Base-by-base conservation (phyloP, 345 rosid genomes). In the Melaleuca quinquenervia region DNA sequence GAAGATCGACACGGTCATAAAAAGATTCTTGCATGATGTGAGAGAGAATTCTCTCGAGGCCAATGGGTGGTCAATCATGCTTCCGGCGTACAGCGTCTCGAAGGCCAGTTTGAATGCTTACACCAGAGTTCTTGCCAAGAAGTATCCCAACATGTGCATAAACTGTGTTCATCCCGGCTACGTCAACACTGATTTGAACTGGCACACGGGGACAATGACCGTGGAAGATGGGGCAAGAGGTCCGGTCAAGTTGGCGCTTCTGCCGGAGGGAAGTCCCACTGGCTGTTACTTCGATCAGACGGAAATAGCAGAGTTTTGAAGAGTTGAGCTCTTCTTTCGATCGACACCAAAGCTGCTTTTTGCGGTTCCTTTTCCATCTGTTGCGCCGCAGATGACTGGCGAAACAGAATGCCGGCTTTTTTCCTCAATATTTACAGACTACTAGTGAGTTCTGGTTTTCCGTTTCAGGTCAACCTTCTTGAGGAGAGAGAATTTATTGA, bases 161-260 rank as follows among this genome's bases (percentile, higher is more conserved):
- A 92, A 93, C 44, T 91, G 92, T 32, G 93, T 92, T 54, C 94
- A 92, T 88, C 94, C 94, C 8, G 94, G 94, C 27, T 93, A 85
- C 50, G 93, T 91, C 44, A 20, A 91, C 27, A 91, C 94, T 1
- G 94, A 92, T 82, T 50, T 91, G 4, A 91, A 90, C 84, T 91
- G 91, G 93, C 93, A 90, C 82, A 93, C 91, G 0, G 93, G 95
- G 36, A 18, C 88, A 8, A 84, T 91, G 89, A 50, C 91, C 1
- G 82, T 89, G 3, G 91, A 88, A 82, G 94, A 91, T 8, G 94
- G 94, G 1, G 91, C 92, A 11, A 83, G 74, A 85, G 94, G 92
- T 70, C 92, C 94, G 0, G 90, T 92, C 64, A 92, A 86, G 89
- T 88, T 93, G 86, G 93, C 94, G 82, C 92, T 92, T 82, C 82